Evolutionary conservation across 768 basidiomycete genomes (phyloP), one percentile per base, ranked within the genome.

Genomic region (Coprinopsis cinerea): DNA sequence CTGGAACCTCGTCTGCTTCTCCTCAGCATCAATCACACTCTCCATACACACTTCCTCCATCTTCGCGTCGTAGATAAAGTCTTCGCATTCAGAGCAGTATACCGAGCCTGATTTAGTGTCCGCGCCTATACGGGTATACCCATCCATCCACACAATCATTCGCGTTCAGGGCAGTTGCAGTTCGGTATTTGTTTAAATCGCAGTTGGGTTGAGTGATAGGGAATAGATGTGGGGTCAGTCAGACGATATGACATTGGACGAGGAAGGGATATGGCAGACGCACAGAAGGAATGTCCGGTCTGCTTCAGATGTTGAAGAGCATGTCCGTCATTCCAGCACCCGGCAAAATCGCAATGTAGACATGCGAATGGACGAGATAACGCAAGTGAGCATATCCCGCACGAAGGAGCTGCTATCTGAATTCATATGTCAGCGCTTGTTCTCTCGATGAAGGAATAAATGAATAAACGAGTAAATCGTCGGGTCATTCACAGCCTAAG

Each of bases 101-200:
- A 93, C 67, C 9, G 73, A 71, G n/a, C 92, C 92, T 0, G 82
- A 77, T 55, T 77, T 79, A 2, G 79, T 70, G 62, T 94, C 91
- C 23, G 80, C 78, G 58, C 85, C 92, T 93, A n/a, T n/a, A n/a
- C n/a, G n/a, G n/a, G n/a, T n/a, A n/a, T n/a, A n/a, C n/a, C n/a
- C n/a, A n/a, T n/a, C n/a, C n/a, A n/a, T n/a, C n/a, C n/a, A n/a
- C n/a, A n/a, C n/a, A n/a, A n/a, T n/a, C n/a, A n/a, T n/a, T n/a
- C n/a, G n/a, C n/a, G n/a, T n/a, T n/a, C n/a, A n/a, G n/a, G n/a
- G n/a, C n/a, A n/a, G n/a, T n/a, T n/a, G n/a, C n/a, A n/a, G n/a
- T n/a, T n/a, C n/a, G n/a, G n/a, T n/a, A n/a, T n/a, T n/a, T n/a
- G n/a, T n/a, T n/a, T n/a, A n/a, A n/a, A n/a, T n/a, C n/a, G n/a